A percentile compares a stretch with the other conserved stretches of the same genome.
Conservation (phyloP, 148 eudicot genomes). For the Vaccinium vitisidaea region DNA sequence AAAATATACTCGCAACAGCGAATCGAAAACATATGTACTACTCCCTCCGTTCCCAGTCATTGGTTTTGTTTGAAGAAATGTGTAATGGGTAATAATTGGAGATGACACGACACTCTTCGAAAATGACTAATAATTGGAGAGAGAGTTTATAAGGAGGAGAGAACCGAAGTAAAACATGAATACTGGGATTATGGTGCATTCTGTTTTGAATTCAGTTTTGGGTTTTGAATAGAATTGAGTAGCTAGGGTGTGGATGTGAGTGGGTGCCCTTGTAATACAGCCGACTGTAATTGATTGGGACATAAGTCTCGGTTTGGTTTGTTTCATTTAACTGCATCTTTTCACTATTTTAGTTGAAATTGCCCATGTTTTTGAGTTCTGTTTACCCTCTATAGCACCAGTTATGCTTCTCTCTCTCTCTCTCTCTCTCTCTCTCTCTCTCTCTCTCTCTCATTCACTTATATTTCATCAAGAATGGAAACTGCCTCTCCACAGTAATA, state of each 20-base stretch:
- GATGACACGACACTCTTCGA: not conserved
- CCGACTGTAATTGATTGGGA: no score
- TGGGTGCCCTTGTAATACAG: no score
- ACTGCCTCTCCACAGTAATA: not conserved
- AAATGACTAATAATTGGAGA: not conserved
- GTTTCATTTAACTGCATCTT: no score
- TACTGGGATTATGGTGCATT: not conserved
- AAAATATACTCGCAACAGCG: not conserved
- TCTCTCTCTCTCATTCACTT: not conserved
- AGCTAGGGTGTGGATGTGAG: not conserved
- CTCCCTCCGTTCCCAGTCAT: not conserved
- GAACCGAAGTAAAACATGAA: not conserved
- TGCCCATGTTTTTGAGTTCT: not conserved
- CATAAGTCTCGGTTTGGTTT: no score
- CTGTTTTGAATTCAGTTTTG: not conserved
- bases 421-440: conserved; percentile 7
- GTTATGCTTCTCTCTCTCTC: not conserved
- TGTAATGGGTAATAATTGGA: no score
- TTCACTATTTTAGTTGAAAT: not conserved
- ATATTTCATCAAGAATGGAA: not conserved
- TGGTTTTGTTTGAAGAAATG: no score
- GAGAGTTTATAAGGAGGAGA: not conserved
- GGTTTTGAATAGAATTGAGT: not conserved
- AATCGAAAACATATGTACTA: not conserved
- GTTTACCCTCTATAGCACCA: not conserved